A percentile compares a stretch with the other conserved stretches of the same genome.
phyloP scores from a whole-genome alignment of 768 basidiomycete genomes.

The Leccinum longicurvipes region DNA sequence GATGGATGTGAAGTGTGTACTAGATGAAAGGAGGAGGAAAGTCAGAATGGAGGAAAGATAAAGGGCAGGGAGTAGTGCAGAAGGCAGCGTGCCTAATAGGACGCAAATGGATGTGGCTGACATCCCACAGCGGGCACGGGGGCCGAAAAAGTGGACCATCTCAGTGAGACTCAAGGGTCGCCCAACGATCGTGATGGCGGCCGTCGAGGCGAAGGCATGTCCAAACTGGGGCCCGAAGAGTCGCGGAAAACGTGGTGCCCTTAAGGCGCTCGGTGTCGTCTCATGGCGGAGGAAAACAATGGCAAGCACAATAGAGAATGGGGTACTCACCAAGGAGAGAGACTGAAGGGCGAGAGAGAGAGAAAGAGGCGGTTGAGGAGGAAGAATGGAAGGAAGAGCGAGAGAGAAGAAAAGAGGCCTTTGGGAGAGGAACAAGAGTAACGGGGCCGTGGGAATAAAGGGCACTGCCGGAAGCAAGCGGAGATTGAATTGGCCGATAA shows the following conservation, averaged over 20 bases:
- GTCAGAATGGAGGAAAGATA: conserved; percentile 20
- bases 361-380: conserved; percentile 25
- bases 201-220: not conserved
- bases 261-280: conserved; percentile 22
- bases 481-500: conserved; percentile 41
- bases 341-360: conserved; percentile 7
- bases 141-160: conserved; percentile 1
- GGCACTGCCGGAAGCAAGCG: conserved; percentile 32
- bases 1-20: conserved; percentile 15
- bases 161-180: not conserved
- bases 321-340: conserved; percentile 24
- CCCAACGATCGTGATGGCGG: conserved; percentile 5
- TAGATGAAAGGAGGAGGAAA: conserved; percentile 4
- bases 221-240: conserved; percentile 7
- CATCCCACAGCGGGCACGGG: conserved; percentile 15
- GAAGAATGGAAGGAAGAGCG: conserved; percentile 28
- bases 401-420: conserved; percentile 26
- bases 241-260: conserved; percentile 27
- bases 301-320: not conserved
- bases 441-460: conserved; percentile 39
- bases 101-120: conserved; percentile 38
- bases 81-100: conserved; percentile 25
- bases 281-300: conserved; percentile 9
- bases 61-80: conserved; percentile 31
- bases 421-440: conserved; percentile 43